Percentiles rank a stretch among this genome's conserved stretches.
phyloP scores from a whole-genome alignment of 495 filamentous ascomycete species.

The Apodospora peruviana region DNA sequence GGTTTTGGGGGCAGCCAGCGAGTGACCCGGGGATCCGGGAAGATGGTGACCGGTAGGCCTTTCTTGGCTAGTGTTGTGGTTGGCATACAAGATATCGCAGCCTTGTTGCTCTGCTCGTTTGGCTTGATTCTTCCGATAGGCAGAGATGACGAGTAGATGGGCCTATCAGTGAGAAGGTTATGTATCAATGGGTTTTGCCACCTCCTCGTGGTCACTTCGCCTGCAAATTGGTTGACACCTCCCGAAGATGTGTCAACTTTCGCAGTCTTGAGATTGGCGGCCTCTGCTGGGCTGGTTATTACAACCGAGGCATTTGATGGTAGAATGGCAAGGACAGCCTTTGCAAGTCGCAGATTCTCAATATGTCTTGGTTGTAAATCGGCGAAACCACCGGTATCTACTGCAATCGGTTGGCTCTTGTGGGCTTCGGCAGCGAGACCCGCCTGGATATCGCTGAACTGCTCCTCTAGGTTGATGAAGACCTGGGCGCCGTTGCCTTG shows the following conservation, averaged over 20 bases:
- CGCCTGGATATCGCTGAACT: slow-evolving; percentile 61
- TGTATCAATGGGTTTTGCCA: slow-evolving; percentile 92
- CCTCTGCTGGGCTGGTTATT: slow-evolving; percentile 79
- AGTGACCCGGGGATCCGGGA: slow-evolving; percentile 58
- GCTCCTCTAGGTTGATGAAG: slow-evolving; percentile 93
- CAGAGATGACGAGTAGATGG: slow-evolving; percentile 82
- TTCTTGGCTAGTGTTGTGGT: slow-evolving; percentile 82
- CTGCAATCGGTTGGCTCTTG: neutral
- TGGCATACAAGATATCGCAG: slow-evolving; percentile 21
- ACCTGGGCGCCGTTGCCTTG: slow-evolving; percentile 68
- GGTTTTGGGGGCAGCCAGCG: slow-evolving; percentile 62
- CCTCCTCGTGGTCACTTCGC: slow-evolving; percentile 66
- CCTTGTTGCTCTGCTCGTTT: slow-evolving; percentile 8
- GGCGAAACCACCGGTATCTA: neutral
- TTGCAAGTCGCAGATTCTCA: slow-evolving; percentile 68
- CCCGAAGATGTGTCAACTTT: neutral
- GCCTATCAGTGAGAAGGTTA: slow-evolving; percentile 93
- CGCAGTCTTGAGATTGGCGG: slow-evolving; percentile 45
- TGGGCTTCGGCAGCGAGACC: slow-evolving; percentile 42
- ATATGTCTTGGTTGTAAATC: slow-evolving; percentile 39
- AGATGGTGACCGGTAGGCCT: slow-evolving; percentile 81
- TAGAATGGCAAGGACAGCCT: slow-evolving; percentile 64
- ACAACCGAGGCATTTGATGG: slow-evolving; percentile 80
- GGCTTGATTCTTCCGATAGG: slow-evolving; percentile 56
- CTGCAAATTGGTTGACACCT: slow-evolving; percentile 40